Conservation (phyloP, 192 early-diverging fungal genomes). For the Gamsiella multidivaricata region DNA sequence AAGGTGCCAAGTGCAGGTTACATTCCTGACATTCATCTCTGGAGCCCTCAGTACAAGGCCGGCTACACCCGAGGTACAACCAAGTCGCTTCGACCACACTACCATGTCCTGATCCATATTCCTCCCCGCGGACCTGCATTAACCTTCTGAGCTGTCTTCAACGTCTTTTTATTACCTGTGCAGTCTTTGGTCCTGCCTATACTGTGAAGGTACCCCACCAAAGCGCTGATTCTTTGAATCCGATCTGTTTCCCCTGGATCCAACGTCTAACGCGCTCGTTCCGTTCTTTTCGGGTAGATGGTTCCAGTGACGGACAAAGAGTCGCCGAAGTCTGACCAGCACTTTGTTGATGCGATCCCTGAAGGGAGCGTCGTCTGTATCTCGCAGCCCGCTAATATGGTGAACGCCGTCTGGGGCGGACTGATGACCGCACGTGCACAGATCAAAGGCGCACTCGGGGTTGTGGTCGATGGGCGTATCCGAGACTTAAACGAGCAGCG, state of each 20-base stretch:
- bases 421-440: slow-evolving; percentile 67
- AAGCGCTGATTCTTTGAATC: not conserved
- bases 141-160: not conserved
- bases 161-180: not conserved
- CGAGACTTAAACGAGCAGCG: slow-evolving; percentile 67
- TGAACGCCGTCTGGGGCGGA: slow-evolving; percentile 71
- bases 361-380: slow-evolving; percentile 62
- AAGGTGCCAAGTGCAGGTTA: slow-evolving; percentile 61
- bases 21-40: slow-evolving; percentile 66
- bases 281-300: slow-evolving; percentile 42
- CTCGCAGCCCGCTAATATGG: slow-evolving; percentile 62
- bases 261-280: too few species aligned
- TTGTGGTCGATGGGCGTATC: slow-evolving; percentile 65
- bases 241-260: not conserved
- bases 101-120: too few species aligned
- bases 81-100: too few species aligned
- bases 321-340: slow-evolving; percentile 53
- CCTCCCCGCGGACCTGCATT: too few species aligned
- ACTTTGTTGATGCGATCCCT: slow-evolving; percentile 61
- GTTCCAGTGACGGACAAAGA: slow-evolving; percentile 54
- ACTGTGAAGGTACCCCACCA: slow-evolving; percentile 60
- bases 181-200: slow-evolving; percentile 68
- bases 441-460: slow-evolving; percentile 57
- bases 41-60: slow-evolving; percentile 61
- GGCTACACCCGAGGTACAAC: slow-evolving; percentile 56